phyloP scores from a whole-genome alignment of 116 monocot species.

The Trichopus zeylanicus region DNA sequence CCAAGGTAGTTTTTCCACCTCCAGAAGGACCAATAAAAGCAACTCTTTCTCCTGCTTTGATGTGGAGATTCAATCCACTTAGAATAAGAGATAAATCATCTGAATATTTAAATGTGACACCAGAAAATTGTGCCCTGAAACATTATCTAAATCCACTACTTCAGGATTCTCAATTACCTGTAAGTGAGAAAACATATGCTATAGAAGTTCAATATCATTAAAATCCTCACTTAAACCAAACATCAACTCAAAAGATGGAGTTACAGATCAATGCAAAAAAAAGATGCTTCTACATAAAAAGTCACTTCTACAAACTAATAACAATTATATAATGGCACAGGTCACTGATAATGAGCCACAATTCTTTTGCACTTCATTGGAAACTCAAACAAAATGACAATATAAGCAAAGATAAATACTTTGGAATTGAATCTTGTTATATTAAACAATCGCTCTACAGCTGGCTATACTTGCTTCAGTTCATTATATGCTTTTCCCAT shows the following conservation, averaged over 20 bases:
- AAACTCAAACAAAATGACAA: neutral
- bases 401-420: constrained; percentile 21
- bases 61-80: constrained; percentile 61
- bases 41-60: constrained; percentile 66
- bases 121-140: constrained; percentile 64
- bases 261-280: too few species aligned
- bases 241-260: neutral
- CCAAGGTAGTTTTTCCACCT: constrained; percentile 71
- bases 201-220: neutral
- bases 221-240: neutral
- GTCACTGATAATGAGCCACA: neutral
- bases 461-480: constrained; percentile 88
- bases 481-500: constrained; percentile 88
- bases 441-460: constrained; percentile 66
- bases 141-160: constrained; percentile 36
- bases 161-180: constrained; percentile 56
- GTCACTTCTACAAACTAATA: too few species aligned
- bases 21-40: constrained; percentile 91
- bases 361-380: neutral
- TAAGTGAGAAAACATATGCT: neutral
- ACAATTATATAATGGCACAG: too few species aligned
- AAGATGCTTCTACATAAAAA: too few species aligned
- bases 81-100: constrained; percentile 49
- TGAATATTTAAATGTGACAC: constrained; percentile 67
- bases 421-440: constrained; percentile 46